Conservation (phyloP, 257 asterid species). For the Ligustrum vulgare region DNA sequence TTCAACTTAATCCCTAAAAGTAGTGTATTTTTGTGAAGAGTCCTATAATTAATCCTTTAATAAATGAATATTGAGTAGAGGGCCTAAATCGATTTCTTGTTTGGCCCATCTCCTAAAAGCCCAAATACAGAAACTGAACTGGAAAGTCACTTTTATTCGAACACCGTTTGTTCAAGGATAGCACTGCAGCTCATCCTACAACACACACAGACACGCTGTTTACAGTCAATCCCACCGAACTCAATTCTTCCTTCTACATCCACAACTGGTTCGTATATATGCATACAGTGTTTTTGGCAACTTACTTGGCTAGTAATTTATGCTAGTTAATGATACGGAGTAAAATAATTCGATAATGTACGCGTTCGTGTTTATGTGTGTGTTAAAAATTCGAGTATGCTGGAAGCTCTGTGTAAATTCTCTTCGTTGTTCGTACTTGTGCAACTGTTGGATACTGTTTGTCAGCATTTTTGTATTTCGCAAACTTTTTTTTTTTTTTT, state of each 20-base stretch:
- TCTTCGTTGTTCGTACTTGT: background rate
- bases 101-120: background rate
- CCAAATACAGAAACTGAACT: background rate
- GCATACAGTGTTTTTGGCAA: background rate
- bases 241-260: background rate
- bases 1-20: no score
- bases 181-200: background rate
- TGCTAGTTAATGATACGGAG: background rate
- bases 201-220: background rate
- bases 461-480: background rate
- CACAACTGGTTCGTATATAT: background rate
- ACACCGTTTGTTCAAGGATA: constrained; percentile 1
- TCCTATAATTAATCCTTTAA: no score
- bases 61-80: background rate
- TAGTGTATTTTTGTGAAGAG: no score
- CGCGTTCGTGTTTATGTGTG: background rate
- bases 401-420: background rate
- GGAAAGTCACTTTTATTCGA: background rate
- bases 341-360: background rate
- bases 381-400: background rate
- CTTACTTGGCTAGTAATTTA: background rate
- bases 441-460: background rate
- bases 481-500: background rate
- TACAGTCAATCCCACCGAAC: background rate
- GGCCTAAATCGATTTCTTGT: background rate